A percentile compares a stretch with the other conserved stretches of the same genome.
Conservation (phyloP, 495 filamentous ascomycete genomes). For the Talaromyces ruber region DNA sequence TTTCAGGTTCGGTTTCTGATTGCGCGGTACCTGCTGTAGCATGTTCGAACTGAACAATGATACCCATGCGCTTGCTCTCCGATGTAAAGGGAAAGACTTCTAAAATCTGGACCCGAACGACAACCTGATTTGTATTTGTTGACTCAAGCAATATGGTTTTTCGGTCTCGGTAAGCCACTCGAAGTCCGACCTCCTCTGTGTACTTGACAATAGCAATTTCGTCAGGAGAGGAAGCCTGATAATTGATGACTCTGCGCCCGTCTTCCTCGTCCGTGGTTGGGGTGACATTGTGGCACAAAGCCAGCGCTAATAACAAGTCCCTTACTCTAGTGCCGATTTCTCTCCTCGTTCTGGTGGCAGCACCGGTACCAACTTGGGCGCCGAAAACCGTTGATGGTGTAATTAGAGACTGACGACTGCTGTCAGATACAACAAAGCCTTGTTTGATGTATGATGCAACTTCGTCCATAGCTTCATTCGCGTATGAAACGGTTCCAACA, state of each 20-base stretch:
- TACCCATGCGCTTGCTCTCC: conserved; percentile 97
- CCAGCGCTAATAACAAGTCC: conserved; percentile 83
- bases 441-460: conserved; percentile 79
- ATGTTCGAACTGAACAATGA: conserved; percentile 76
- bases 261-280: conserved; percentile 79
- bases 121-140: conserved; percentile 62
- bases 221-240: conserved; percentile 95
- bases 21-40: conserved; percentile 25
- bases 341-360: conserved; percentile 70
- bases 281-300: conserved; percentile 96
- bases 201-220: conserved; percentile 97
- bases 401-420: conserved; percentile 37
- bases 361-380: conserved; percentile 45
- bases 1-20: conserved; percentile 50
- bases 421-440: conserved; percentile 50
- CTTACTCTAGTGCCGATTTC: conserved; percentile 91
- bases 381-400: conserved; percentile 66
- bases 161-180: conserved; percentile 77
- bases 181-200: conserved; percentile 87
- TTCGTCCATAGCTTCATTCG: conserved; percentile 97
- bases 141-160: conserved; percentile 74
- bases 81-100: conserved; percentile 98
- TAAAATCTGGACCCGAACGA: conserved; percentile 82
- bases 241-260: conserved; percentile 68
- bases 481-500: conserved; percentile 95